These are phyloP conservation scores for Clonostachys rosea DNA, from an alignment of 2,329 filamentous ascomycete genomes.

Conservation along the genomic window DNA sequence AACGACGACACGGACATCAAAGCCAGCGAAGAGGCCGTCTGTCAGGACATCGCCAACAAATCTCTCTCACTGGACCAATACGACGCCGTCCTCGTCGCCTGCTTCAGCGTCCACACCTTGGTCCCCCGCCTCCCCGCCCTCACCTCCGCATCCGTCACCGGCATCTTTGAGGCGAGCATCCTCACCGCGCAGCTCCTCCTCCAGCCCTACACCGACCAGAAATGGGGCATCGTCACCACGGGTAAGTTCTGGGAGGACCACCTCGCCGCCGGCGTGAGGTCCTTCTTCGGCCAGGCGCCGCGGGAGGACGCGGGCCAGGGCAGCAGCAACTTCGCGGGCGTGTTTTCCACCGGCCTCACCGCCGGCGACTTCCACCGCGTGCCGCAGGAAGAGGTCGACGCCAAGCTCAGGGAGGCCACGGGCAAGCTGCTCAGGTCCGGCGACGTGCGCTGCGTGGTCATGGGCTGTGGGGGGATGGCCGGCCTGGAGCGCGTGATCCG, in stretches of 20 bases:
- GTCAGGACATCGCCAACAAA: conserved; percentile 41
- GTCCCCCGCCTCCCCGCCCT: conserved; percentile 35
- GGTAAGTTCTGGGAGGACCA: conserved; percentile 79
- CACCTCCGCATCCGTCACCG: conserved; percentile 25
- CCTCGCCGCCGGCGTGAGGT: conserved; percentile 58
- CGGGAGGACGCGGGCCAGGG: conserved; percentile 13
- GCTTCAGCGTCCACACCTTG: conserved; percentile 81
- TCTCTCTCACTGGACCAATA: conserved; percentile 38
- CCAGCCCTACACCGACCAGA: conserved; percentile 21
- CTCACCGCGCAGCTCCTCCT: conserved; percentile 47
- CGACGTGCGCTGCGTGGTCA: conserved; percentile 63
- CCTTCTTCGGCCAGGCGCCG: conserved; percentile 50
- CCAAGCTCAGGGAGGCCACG: conserved; percentile 66
- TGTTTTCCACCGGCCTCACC: conserved; percentile 75
- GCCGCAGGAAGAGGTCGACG: conserved; percentile 56
- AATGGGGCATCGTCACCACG: conserved; percentile 86
- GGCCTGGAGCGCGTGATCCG: conserved; percentile 76
- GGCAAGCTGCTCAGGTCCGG: conserved; percentile 54
- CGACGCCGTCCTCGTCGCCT: conserved; percentile 81
- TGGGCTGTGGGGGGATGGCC: conserved; percentile 90
- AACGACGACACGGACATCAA: conserved; percentile 67
- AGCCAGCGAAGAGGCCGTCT: conserved; percentile 57
- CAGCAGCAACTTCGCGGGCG: conserved; percentile 53
- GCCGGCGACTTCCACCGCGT: conserved; percentile 76
- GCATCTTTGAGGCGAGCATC: conserved; percentile 86